Conservation (phyloP, 2,329 filamentous ascomycete species). For the Cryphonectria carpinicola region DNA sequence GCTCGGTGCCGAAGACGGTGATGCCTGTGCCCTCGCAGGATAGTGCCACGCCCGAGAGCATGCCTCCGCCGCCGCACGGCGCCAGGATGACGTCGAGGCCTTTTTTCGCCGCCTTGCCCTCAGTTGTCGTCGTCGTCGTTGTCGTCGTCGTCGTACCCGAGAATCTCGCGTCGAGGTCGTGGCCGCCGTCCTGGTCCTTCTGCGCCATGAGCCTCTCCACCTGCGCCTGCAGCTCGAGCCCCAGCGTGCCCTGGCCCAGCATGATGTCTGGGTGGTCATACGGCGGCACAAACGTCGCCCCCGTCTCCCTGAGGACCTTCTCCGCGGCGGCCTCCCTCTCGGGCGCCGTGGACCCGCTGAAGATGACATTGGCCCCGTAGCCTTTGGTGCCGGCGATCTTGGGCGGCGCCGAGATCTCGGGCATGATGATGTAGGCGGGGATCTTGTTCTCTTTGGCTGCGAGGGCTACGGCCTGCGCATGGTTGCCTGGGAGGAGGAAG, state of each 20-base stretch:
- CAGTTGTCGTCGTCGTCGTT: not conserved
- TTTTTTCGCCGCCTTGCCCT: slow-evolving; percentile 30
- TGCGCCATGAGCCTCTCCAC: slow-evolving; percentile 56
- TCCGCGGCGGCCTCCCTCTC: slow-evolving; percentile 80
- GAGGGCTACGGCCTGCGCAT: slow-evolving; percentile 89
- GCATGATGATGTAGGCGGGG: slow-evolving; percentile 91
- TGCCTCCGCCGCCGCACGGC: slow-evolving; percentile 85
- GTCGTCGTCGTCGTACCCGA: slow-evolving; percentile 8
- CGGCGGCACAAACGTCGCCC: slow-evolving; percentile 80
- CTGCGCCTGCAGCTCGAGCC: slow-evolving; percentile 80
- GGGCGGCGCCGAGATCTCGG: slow-evolving; percentile 76
- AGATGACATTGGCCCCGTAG: slow-evolving; percentile 78
- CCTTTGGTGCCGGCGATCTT: slow-evolving; percentile 83
- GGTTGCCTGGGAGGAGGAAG: slow-evolving; percentile 68
- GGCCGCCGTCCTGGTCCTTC: slow-evolving; percentile 13
- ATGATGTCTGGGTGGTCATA: slow-evolving; percentile 94
- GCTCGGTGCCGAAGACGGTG: slow-evolving; percentile 85
- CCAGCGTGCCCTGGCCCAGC: slow-evolving; percentile 89
- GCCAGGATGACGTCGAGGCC: slow-evolving; percentile 74
- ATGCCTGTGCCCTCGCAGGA: slow-evolving; percentile 73
- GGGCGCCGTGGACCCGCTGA: slow-evolving; percentile 77
- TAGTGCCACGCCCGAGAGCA: slow-evolving; percentile 82
- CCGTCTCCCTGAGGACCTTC: slow-evolving; percentile 71
- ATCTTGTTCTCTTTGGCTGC: slow-evolving; percentile 76
- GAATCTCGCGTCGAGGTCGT: not conserved